Evolutionary conservation across 495 filamentous ascomycete genomes (phyloP).

Genomic region (Neurospora discreta): DNA sequence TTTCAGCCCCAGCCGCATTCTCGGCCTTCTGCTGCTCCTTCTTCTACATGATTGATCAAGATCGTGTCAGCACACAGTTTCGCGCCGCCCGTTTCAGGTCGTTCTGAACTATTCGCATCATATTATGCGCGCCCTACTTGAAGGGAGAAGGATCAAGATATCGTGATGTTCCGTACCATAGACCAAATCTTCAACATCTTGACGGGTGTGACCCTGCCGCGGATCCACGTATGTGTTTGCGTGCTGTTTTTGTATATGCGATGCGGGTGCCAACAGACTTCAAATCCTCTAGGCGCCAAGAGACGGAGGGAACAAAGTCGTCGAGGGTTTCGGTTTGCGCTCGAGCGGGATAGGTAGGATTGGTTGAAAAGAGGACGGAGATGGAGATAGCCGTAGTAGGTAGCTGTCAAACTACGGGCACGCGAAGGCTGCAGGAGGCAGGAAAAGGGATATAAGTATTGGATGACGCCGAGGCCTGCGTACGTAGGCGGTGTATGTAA

Average conservation of each 20-base stretch:
- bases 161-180: slow-evolving; percentile 56
- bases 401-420: neutral
- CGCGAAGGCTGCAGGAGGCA: neutral
- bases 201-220: slow-evolving; percentile 12
- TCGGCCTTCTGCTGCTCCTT: slow-evolving; percentile 91
- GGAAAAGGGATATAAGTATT: neutral
- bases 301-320: neutral
- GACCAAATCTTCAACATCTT: slow-evolving; percentile 99
- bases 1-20: slow-evolving; percentile 56
- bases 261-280: neutral
- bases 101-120: neutral
- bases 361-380: neutral
- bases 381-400: neutral
- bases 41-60: slow-evolving; percentile 45
- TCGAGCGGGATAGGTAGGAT: neutral
- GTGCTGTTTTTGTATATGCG: neutral
- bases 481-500: neutral
- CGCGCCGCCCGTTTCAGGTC: slow-evolving; percentile 31
- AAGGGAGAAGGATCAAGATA: neutral
- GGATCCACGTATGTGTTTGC: neutral
- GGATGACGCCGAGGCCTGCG: neutral
- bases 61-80: slow-evolving; percentile 46
- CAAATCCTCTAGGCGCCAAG: neutral
- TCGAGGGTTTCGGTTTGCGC: neutral
- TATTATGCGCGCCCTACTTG: neutral